phyloP scores from a whole-genome alignment of 495 filamentous ascomycete species.

The Bacidia gigantensis region DNA sequence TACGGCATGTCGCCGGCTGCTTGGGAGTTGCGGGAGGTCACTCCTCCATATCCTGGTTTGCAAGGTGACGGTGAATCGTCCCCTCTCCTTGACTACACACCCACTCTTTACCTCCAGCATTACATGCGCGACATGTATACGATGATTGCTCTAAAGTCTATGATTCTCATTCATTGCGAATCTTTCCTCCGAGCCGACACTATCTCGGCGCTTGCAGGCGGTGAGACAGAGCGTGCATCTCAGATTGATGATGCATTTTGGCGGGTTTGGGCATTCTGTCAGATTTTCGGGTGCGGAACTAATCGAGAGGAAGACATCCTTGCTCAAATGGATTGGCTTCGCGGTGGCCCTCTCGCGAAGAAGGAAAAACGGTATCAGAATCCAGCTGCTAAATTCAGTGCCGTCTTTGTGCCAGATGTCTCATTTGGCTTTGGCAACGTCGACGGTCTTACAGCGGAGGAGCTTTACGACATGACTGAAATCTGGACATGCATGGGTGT shows the following conservation, averaged over 20 bases:
- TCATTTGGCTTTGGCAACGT: conserved; percentile 47
- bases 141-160: conserved; percentile 43
- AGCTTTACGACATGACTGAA: conserved; percentile 53
- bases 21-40: conserved; percentile 53
- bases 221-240: conserved; percentile 33
- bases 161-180: conserved; percentile 45
- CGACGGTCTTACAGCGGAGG: conserved; percentile 37
- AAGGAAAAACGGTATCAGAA: conserved; percentile 26
- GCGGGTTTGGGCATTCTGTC: conserved; percentile 59
- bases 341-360: conserved; percentile 39
- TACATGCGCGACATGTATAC: conserved; percentile 45
- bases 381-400: conserved; percentile 33
- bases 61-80: conserved; percentile 30
- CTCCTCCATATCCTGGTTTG: conserved; percentile 38
- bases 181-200: conserved; percentile 46
- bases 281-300: conserved; percentile 47
- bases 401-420: conserved; percentile 41
- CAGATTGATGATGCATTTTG: conserved; percentile 54
- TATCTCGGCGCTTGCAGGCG: conserved; percentile 38
- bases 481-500: conserved; percentile 51
- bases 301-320: conserved; percentile 46
- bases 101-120: conserved; percentile 39
- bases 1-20: conserved; percentile 47
- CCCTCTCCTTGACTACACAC: conserved; percentile 43
- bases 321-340: conserved; percentile 54